A percentile compares a stretch with the other conserved stretches of the same genome.
Evolutionary conservation across 2,329 filamentous ascomycete genomes (phyloP).

Genomic region (Bipolaris victoriae): DNA sequence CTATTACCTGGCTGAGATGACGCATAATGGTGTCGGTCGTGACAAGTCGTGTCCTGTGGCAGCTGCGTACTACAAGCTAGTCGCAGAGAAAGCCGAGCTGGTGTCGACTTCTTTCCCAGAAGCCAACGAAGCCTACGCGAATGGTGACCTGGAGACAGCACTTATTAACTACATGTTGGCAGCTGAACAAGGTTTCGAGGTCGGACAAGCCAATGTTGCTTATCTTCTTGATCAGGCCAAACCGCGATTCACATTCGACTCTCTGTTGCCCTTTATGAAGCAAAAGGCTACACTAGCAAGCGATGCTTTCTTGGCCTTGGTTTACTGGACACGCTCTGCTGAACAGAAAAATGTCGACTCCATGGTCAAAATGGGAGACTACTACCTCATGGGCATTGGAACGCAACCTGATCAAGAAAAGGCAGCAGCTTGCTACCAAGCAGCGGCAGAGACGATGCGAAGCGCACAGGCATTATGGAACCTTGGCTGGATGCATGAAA

Average conservation of each 20-base stretch:
- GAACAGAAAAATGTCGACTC: conserved; percentile 93
- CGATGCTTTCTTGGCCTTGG: conserved; percentile 73
- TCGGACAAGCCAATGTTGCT: conserved; percentile 87
- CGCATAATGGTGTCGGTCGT: conserved; percentile 77
- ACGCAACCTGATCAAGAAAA: conserved; percentile 74
- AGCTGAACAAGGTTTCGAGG: conserved; percentile 90
- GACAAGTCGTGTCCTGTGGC: conserved; percentile 80
- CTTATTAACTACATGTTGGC: conserved; percentile 84
- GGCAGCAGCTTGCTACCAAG: conserved; percentile 89
- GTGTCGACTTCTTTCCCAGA: conserved; percentile 82
- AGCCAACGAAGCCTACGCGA: conserved; percentile 81
- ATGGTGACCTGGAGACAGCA: conserved; percentile 78
- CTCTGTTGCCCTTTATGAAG: conserved; percentile 57
- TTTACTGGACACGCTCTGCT: conserved; percentile 95
- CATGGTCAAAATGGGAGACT: conserved; percentile 97
- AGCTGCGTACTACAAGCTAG: conserved; percentile 83
- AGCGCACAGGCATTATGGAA: conserved; percentile 97
- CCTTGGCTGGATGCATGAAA: conserved; percentile 99
- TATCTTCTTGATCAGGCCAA: conserved; percentile 76
- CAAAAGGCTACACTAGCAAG: conserved; percentile 57
- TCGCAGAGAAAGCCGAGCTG: conserved; percentile 87
- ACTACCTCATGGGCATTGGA: conserved; percentile 86
- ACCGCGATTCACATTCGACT: conserved; percentile 58
- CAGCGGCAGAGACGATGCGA: conserved; percentile 87
- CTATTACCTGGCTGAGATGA: conserved; percentile 91